Conservation (phyloP, 495 filamentous ascomycete species). For the Amniculicola lignicola region DNA sequence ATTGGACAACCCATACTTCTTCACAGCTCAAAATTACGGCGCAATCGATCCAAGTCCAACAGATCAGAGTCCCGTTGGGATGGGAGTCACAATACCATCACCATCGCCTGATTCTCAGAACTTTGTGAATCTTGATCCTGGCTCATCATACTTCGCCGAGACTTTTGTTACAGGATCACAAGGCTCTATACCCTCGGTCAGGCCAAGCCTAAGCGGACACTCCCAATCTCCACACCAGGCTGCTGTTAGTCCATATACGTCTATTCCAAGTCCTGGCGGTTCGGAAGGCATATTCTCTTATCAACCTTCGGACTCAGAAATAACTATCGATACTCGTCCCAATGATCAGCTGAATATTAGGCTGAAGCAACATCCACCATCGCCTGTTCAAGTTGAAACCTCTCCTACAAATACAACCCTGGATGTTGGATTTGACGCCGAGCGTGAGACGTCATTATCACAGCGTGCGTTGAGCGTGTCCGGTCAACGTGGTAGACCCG, state of each 20-base stretch:
- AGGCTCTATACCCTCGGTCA: background rate
- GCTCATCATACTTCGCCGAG: background rate
- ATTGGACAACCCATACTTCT: background rate
- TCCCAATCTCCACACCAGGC: slow-evolving; percentile 15
- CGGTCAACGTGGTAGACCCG: slow-evolving; percentile 24
- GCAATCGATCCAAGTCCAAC: background rate
- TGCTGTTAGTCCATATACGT: slow-evolving; percentile 12
- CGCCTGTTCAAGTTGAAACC: background rate
- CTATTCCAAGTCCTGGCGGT: slow-evolving; percentile 8
- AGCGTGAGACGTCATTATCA: too few relatives aligned
- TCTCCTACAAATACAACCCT: background rate
- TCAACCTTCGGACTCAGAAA: slow-evolving; percentile 11
- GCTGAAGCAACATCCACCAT: slow-evolving; percentile 1
- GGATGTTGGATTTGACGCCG: background rate
- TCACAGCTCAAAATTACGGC: background rate
- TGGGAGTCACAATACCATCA: slow-evolving; percentile 5
- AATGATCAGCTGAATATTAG: slow-evolving; percentile 2
- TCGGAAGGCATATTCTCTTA: slow-evolving; percentile 23
- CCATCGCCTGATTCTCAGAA: slow-evolving; percentile 13
- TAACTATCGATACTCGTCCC: slow-evolving; percentile 3
- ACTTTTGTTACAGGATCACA: slow-evolving; percentile 2
- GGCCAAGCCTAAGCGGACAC: background rate
- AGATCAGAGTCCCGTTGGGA: slow-evolving; percentile 5
- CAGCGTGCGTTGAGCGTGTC: too few relatives aligned
- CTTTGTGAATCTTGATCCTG: slow-evolving; percentile 13